Conservation (phyloP, 2,329 filamentous ascomycete species). For the Clathrospora elynae region DNA sequence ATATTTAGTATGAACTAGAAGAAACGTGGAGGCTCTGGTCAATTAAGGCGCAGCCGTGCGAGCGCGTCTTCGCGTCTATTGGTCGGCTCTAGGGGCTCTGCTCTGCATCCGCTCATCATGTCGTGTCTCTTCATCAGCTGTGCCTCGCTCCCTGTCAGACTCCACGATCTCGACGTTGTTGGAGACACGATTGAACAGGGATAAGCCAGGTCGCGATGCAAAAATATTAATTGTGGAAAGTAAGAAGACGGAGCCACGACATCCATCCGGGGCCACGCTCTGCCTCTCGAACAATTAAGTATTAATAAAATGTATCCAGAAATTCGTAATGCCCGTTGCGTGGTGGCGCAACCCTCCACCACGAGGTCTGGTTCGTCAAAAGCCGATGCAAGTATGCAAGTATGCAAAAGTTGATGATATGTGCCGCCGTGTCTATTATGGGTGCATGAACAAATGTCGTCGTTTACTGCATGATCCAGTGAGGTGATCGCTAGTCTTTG, state of each 20-base stretch:
- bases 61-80: constrained; percentile 1
- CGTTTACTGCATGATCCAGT: background rate
- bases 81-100: background rate
- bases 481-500: constrained; percentile 29
- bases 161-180: background rate
- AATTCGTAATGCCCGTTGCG: constrained; percentile 6
- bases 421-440: constrained; percentile 1
- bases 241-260: too few species aligned
- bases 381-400: background rate
- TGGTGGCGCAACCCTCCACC: background rate
- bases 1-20: background rate
- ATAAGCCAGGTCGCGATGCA: too few species aligned
- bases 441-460: background rate
- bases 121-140: background rate
- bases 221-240: too few species aligned
- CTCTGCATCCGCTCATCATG: background rate
- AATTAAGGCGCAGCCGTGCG: background rate
- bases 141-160: background rate
- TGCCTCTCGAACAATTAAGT: background rate
- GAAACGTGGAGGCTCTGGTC: background rate
- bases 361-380: constrained; percentile 2
- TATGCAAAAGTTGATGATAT: constrained; percentile 6
- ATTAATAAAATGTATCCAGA: constrained; percentile 2
- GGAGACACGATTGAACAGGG: too few species aligned
- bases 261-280: too few species aligned